Percentiles rank a stretch among this genome's conserved stretches.
phyloP scores from a whole-genome alignment of 1,284 basidiomycete species.

The Ceratobasidium sp. region DNA sequence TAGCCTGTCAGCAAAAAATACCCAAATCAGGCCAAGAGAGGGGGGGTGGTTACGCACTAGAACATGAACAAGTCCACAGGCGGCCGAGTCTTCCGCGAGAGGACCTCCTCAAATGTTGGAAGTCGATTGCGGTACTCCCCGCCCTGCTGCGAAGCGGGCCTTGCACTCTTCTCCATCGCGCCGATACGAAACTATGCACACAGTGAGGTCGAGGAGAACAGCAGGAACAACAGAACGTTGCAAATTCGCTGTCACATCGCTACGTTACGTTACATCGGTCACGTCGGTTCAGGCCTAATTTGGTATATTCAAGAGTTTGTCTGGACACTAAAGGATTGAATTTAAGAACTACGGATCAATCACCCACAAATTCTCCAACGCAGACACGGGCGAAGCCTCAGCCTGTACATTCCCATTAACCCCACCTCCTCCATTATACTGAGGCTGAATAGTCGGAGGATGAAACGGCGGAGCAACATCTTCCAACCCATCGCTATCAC shows the following conservation, averaged over 20 bases:
- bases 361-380: constrained; percentile 25
- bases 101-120: constrained; percentile 57
- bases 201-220: constrained; percentile 7
- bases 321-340: too few relatives aligned
- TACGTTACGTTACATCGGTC: constrained; percentile 15
- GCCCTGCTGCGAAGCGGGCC: not conserved
- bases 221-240: constrained; percentile 38
- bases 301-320: too few relatives aligned
- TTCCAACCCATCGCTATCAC: constrained; percentile 35
- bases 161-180: constrained; percentile 38
- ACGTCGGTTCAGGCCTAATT: too few relatives aligned
- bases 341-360: constrained; percentile 22
- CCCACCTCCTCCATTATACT: constrained; percentile 1
- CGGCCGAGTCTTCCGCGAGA: constrained; percentile 87
- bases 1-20: constrained; percentile 11
- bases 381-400: constrained; percentile 7
- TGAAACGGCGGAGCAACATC: not conserved
- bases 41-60: constrained; percentile 74
- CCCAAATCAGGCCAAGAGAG: not conserved
- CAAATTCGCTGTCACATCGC: constrained; percentile 29
- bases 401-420: not conserved
- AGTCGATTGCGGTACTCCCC: constrained; percentile 55
- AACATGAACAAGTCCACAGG: constrained; percentile 99
- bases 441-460: not conserved
- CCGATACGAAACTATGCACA: not conserved